Percentiles rank a stretch among this genome's conserved stretches.
These are phyloP conservation scores for Aspergillus intermedius DNA, from an alignment of 2,329 filamentous ascomycete species.

Conservation along the genomic window DNA sequence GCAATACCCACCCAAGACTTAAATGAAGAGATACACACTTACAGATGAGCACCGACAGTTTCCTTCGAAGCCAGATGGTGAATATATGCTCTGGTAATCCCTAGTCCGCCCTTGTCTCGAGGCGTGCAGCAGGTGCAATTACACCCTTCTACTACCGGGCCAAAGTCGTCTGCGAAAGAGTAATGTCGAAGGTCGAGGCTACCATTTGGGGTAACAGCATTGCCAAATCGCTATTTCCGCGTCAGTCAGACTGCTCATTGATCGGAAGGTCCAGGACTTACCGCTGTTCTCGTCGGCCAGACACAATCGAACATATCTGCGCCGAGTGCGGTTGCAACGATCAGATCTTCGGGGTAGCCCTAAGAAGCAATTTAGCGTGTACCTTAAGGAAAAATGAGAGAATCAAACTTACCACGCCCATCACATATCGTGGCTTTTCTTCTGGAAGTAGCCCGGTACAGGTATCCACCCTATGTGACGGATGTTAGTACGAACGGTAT, in stretches of 20 bases:
- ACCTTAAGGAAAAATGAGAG: neutral
- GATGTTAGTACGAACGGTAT: slow-evolving; percentile 6
- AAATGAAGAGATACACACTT: slow-evolving; percentile 13
- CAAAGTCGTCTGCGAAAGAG: slow-evolving; percentile 70
- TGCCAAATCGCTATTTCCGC: slow-evolving; percentile 67
- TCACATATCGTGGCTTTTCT: slow-evolving; percentile 94
- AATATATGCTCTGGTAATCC: slow-evolving; percentile 80
- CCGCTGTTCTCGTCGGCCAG: slow-evolving; percentile 91
- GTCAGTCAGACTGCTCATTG: neutral
- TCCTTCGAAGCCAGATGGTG: slow-evolving; percentile 91
- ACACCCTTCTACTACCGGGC: slow-evolving; percentile 76
- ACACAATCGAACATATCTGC: slow-evolving; percentile 99
- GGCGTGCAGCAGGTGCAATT: slow-evolving; percentile 70
- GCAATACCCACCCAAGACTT: too few relatives aligned
- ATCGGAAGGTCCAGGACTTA: slow-evolving; percentile 28
- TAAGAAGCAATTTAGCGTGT: slow-evolving; percentile 18
- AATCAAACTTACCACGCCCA: slow-evolving; percentile 66
- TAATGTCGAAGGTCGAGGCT: slow-evolving; percentile 79
- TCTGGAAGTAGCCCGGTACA: slow-evolving; percentile 82
- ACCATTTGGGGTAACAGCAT: slow-evolving; percentile 75
- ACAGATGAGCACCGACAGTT: slow-evolving; percentile 76
- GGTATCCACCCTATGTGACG: slow-evolving; percentile 55
- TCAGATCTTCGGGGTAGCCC: slow-evolving; percentile 91
- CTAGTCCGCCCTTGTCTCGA: slow-evolving; percentile 61
- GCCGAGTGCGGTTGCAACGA: slow-evolving; percentile 87